Base-by-base conservation (phyloP, 2,329 filamentous ascomycete species). In the Penicillium palitans region DNA sequence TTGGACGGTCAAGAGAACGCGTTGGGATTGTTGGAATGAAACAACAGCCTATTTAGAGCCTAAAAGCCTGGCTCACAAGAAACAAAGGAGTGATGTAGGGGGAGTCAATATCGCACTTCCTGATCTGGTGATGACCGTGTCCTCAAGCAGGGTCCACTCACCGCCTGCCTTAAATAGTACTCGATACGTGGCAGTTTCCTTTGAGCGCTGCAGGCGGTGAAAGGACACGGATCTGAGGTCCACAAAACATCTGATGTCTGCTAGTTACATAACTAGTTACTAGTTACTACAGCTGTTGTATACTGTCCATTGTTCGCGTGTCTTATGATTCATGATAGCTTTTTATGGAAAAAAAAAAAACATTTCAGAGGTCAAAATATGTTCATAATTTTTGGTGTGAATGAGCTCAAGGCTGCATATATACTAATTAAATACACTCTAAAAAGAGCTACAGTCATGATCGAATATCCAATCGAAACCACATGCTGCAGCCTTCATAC, bases 51-150 rank as follows among this genome's bases (percentile, higher is more conserved):
- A 61, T 49, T 53, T n/a, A 48, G 39, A 44, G 49, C 42, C 49
- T 46, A 48, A 55, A 55, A 61, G 29, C 53, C 62, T 66, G 58
- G 42, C 60, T 57, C 51, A 49, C 46, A 41, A 59, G 56, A 59
- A 64, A 62, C 55, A 63, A 67, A 68, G 57, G 65, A 67, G 63
- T 52, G 65, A 61, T 64, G 63, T 58, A 61, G 60, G 59, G 59
- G 61, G 53, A 57, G 58, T 61, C 62, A 64, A 64, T 65, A 65
- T 67, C 64, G 62, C 60, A 67, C 68, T 67, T 66, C 62, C 60
- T 64, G 64, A 66, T 66, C 66, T 71, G 71, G 65, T 73, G 71
- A 74, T 72, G 72, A 74, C 72, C 71, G 72, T 74, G 72, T 74
- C 72, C 72, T 74, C 68, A 70, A 70, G 61, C 27, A 44, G 59